Conservation (phyloP, 148 eudicot genomes). For the Linanthus parryae region DNA sequence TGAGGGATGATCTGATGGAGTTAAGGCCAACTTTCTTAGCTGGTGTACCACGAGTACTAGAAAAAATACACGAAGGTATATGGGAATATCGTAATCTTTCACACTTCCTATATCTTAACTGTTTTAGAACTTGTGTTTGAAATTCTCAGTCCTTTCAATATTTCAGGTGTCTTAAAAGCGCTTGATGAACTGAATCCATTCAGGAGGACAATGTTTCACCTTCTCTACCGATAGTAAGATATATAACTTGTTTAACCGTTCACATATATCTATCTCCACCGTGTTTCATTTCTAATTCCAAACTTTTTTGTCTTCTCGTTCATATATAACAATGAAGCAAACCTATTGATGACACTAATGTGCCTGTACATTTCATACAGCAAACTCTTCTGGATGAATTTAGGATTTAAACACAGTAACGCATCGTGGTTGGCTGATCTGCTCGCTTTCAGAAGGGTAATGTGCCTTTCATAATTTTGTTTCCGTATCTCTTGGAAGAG, state of each 20-base stretch:
- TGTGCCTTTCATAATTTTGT: not conserved
- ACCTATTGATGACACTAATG: conserved; percentile 2
- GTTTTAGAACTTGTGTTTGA: not conserved
- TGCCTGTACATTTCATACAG: conserved; percentile 29
- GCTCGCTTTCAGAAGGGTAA: conserved; percentile 89
- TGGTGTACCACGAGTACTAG: conserved; percentile 89
- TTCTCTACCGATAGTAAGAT: conserved; percentile 75
- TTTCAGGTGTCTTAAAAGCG: conserved; percentile 62
- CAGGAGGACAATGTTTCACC: conserved; percentile 62
- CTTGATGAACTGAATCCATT: conserved; percentile 60
- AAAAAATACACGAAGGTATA: conserved; percentile 87
- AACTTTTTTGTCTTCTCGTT: conserved; percentile 1
- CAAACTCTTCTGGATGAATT: conserved; percentile 85
- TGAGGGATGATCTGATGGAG: conserved; percentile 81
- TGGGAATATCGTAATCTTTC: not conserved
- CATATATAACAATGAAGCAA: not conserved
- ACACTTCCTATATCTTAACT: not conserved
- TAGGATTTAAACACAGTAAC: conserved; percentile 75
- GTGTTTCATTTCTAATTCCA: no score
- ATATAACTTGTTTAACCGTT: not conserved
- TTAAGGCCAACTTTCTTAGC: conserved; percentile 90
- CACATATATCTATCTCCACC: not conserved
- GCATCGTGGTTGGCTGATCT: conserved; percentile 91
- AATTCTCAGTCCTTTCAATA: not conserved
- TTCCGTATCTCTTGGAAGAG: not conserved